Evolutionary conservation across 1,139 yeast genomes (phyloP).

Genomic region (Taphrina pruni): DNA sequence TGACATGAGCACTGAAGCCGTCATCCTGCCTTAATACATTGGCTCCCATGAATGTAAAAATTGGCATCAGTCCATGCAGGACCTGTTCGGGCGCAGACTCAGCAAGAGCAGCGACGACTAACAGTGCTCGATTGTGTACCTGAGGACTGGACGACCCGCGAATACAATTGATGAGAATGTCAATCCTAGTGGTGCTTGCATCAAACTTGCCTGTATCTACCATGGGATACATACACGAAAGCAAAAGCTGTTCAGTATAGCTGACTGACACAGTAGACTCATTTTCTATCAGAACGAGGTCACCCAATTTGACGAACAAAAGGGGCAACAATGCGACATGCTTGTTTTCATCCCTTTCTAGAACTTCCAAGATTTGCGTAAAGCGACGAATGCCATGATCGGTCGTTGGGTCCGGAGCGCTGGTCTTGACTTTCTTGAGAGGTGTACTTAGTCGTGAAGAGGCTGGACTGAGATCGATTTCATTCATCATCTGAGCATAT

Average conservation of each 20-base stretch:
- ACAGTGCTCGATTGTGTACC: constrained; percentile 82
- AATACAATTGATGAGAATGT: constrained; percentile 85
- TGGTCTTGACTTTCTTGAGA: constrained; percentile 43
- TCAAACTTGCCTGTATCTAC: constrained; percentile 61
- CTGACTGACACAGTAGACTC: constrained; percentile 91
- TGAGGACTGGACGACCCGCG: constrained; percentile 91
- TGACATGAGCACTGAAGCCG: constrained; percentile 88
- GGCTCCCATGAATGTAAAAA: constrained; percentile 98
- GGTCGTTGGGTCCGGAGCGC: constrained; percentile 55
- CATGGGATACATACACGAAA: constrained; percentile 79
- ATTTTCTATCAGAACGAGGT: constrained; percentile 82
- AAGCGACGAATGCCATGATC: constrained; percentile 61
- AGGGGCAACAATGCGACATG: constrained; percentile 57
- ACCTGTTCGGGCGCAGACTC: constrained; percentile 88
- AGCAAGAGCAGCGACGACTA: constrained; percentile 87
- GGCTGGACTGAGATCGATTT: constrained; percentile 54
- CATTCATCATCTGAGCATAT: constrained; percentile 60
- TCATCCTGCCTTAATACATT: constrained; percentile 96
- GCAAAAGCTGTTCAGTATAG: constrained; percentile 88
- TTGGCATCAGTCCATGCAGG: constrained; percentile 96
- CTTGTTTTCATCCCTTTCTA: constrained; percentile 60
- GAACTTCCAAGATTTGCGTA: constrained; percentile 77
- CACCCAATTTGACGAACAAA: constrained; percentile 74
- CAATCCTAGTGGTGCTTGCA: constrained; percentile 66
- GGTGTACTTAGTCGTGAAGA: constrained; percentile 37